Percentiles rank a stretch among this genome's conserved stretches.
phyloP scores from a whole-genome alignment of 2,329 filamentous ascomycete species.

The Apiospora pterosperma region DNA sequence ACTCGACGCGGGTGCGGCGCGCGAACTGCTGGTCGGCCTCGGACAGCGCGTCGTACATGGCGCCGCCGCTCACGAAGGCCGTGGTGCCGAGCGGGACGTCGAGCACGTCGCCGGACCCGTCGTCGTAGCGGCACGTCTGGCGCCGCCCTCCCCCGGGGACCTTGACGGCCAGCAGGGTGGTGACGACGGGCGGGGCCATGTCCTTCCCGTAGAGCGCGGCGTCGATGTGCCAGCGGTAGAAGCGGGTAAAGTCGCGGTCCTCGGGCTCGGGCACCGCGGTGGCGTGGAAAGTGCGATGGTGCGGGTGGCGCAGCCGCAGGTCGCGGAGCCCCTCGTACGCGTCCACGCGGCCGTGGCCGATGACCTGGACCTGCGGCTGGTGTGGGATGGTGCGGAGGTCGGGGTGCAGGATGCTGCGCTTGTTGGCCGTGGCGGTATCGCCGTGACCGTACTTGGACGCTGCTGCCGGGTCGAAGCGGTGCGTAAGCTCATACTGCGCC shows the following conservation, averaged over 20 bases:
- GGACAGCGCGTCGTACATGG: slow-evolving; percentile 66
- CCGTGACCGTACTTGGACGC: slow-evolving; percentile 67
- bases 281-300: slow-evolving; percentile 74
- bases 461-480: slow-evolving; percentile 65
- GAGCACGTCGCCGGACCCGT: slow-evolving; percentile 63
- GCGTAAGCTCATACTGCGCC: slow-evolving; percentile 72
- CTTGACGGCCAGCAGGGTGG: slow-evolving; percentile 68
- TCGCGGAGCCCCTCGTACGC: slow-evolving; percentile 69
- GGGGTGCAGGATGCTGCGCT: slow-evolving; percentile 66
- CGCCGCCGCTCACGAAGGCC: slow-evolving; percentile 69
- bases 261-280: slow-evolving; percentile 53
- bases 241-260: slow-evolving; percentile 49
- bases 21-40: slow-evolving; percentile 65
- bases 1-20: slow-evolving; percentile 65
- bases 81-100: slow-evolving; percentile 72
- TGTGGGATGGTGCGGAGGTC: slow-evolving; percentile 78
- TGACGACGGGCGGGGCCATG: slow-evolving; percentile 70
- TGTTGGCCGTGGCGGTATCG: slow-evolving; percentile 61
- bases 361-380: slow-evolving; percentile 77
- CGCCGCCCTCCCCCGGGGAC: slow-evolving; percentile 65
- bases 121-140: slow-evolving; percentile 71
- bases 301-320: slow-evolving; percentile 68
- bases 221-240: slow-evolving; percentile 81
- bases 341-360: slow-evolving; percentile 68
- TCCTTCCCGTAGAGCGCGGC: slow-evolving; percentile 64